Conservation (phyloP, 345 rosid species). For the Camelina hispida region DNA sequence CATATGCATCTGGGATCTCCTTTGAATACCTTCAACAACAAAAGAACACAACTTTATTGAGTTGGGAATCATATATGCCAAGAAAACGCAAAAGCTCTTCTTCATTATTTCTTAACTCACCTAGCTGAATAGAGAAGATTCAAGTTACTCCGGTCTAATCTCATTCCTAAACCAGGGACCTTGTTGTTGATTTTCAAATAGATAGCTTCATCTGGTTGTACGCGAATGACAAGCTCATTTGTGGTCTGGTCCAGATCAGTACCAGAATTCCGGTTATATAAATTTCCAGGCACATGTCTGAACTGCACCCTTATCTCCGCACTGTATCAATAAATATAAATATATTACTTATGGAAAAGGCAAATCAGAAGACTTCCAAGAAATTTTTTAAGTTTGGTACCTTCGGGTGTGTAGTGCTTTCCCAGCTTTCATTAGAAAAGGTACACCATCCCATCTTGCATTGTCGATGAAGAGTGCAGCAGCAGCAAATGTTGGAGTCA, state of each 20-base stretch:
- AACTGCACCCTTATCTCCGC: constrained; percentile 98
- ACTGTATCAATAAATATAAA: constrained; percentile 44
- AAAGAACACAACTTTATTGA: neutral
- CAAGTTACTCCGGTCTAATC: constrained; percentile 83
- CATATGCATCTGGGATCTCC: constrained; percentile 97
- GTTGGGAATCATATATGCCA: neutral
- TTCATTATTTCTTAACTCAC: constrained; percentile 19
- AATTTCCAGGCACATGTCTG: constrained; percentile 92
- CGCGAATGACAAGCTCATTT: constrained; percentile 93
- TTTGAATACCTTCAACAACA: constrained; percentile 66
- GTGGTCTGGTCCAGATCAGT: constrained; percentile 85
- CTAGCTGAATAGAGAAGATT: constrained; percentile 93
- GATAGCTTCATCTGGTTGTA: constrained; percentile 96
- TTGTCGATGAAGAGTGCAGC: constrained; percentile 96
- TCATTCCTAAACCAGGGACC: constrained; percentile 98
- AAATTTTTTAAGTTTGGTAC: constrained; percentile 34
- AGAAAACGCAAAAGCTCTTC: neutral
- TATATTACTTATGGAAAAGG: neutral
- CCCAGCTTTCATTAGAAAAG: constrained; percentile 97
- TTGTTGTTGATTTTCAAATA: constrained; percentile 97
- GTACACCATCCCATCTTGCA: constrained; percentile 99
- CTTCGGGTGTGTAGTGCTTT: constrained; percentile 83
- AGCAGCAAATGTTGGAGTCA: constrained; percentile 98
- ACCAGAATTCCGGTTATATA: constrained; percentile 76
- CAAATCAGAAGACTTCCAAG: neutral